phyloP scores from a whole-genome alignment of 2,329 filamentous ascomycete species.

The Purpureocillium takamizusanense region DNA sequence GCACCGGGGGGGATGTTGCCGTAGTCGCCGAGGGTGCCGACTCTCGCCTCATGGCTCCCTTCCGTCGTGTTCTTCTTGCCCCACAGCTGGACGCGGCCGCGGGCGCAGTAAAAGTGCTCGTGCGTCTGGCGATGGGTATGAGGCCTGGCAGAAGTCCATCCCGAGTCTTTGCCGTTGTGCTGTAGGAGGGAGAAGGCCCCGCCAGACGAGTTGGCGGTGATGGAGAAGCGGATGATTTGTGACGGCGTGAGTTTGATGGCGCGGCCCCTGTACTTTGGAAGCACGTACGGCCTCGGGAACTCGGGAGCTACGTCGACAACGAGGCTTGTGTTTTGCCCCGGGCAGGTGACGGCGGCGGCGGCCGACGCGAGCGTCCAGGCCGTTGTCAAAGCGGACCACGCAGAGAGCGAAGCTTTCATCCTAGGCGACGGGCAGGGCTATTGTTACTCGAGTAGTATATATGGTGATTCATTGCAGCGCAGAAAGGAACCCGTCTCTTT shows the following conservation, averaged over 20 bases:
- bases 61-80: slow-evolving; percentile 8
- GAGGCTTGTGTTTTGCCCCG: slow-evolving; percentile 5
- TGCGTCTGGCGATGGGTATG: slow-evolving; percentile 9
- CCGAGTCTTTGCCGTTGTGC: slow-evolving; percentile 8
- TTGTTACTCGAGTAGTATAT: too few species aligned
- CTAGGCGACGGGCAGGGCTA: too few species aligned
- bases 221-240: slow-evolving; percentile 13
- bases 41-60: slow-evolving; percentile 10
- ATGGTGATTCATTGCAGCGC: too few species aligned
- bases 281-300: slow-evolving; percentile 13
- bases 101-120: slow-evolving; percentile 14
- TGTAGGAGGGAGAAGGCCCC: slow-evolving; percentile 13
- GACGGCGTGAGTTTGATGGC: slow-evolving; percentile 11
- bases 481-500: too few species aligned
- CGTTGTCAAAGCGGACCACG: too few species aligned
- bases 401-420: too few species aligned
- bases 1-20: slow-evolving; percentile 10
- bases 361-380: neutral
- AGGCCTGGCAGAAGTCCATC: slow-evolving; percentile 10
- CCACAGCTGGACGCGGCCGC: slow-evolving; percentile 13
- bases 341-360: neutral
- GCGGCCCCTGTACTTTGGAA: slow-evolving; percentile 12
- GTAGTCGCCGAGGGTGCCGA: slow-evolving; percentile 11
- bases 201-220: slow-evolving; percentile 12
- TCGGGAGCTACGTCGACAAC: slow-evolving; percentile 11